Evolutionary conservation across 2,329 filamentous ascomycete species (phyloP), one percentile per base, ranked within the genome.

Genomic region (Trichoderma sp.): DNA sequence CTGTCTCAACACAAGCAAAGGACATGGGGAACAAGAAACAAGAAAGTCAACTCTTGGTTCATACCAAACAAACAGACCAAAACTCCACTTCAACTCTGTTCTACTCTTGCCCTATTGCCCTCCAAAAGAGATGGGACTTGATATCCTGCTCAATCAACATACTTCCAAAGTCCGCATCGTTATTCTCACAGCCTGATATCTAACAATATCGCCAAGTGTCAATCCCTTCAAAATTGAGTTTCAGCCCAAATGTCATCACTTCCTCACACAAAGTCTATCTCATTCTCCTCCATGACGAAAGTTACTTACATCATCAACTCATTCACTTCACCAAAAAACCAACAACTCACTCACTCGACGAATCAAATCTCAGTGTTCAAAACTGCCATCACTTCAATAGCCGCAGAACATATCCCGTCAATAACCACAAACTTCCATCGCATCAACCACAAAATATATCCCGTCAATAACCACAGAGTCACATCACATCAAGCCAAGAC

Each of bases 1-100:
- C 8, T n/a, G 7, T n/a, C 1, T 2, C 18, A 43, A 18, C 4
- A 0, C 3, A 9, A n/a, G 0, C 1, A 43, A 9, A 18, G 0
- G 1, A 43, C 39, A n/a, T 3, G 9, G 6, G 0, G 18, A 43
- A 9, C 39, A n/a, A 43, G 39, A 43, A 43, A 5, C 39, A 43
- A 43, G 18, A 15, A 36, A 36, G 2, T 15, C 6, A 36, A 15
- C 14, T 36, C 34, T 36, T 36, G 14, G 7, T 36, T n/a, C 39
- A n/a, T n/a, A n/a, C 2, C 6, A 9, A 43, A 9, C 18, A n/a
- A 43, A n/a, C 39, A 43, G 8, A 43, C 18, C 15, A 36, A 36
- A 6, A 6, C 34, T 36, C 34, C 15, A 36, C 34, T 15, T 43
- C 39, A 2, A n/a, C 18, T 18, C 1, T 43, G 0, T 18, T 39